Percentiles rank a stretch among this genome's conserved stretches.
phyloP scores from a whole-genome alignment of 164 flowering plant species.

The Warburgia ugandensis region DNA sequence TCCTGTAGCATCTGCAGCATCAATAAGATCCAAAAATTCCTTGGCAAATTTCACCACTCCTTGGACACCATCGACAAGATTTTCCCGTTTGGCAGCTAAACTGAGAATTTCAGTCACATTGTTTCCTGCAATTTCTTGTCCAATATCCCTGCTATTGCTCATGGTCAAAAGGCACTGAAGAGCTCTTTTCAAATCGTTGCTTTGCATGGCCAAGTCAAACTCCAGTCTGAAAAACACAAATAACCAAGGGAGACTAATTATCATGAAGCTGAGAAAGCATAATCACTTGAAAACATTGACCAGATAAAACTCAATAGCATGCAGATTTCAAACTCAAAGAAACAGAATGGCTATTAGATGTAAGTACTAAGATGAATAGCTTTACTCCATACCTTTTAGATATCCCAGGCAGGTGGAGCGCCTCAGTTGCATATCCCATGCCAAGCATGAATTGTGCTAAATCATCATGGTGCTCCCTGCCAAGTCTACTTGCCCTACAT shows the following conservation, averaged over 20 bases:
- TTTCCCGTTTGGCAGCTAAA: constrained; percentile 65
- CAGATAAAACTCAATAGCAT: too few species aligned
- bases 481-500: constrained; percentile 97
- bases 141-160: constrained; percentile 96
- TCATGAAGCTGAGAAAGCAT: too few species aligned
- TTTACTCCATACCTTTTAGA: constrained; percentile 63
- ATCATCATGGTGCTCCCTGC: constrained; percentile 98
- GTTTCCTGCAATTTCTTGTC: constrained; percentile 62
- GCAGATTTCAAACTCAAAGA: too few species aligned
- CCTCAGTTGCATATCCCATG: constrained; percentile 98
- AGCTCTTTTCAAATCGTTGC: constrained; percentile 92
- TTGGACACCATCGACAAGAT: constrained; percentile 78
- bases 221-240: constrained; percentile 52
- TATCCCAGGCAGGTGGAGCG: constrained; percentile 98
- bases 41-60: constrained; percentile 89
- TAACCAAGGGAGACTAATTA: neutral
- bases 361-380: too few species aligned
- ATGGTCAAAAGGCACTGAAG: constrained; percentile 89
- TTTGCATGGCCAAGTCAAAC: constrained; percentile 96
- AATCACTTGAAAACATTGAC: too few species aligned
- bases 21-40: constrained; percentile 89
- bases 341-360: too few species aligned
- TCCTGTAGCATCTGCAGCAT: constrained; percentile 99
- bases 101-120: constrained; percentile 75
- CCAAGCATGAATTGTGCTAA: constrained; percentile 96